A percentile compares a stretch with the other conserved stretches of the same genome.
Conservation (phyloP, 768 basidiomycete genomes). For the Mrakia gelida region DNA sequence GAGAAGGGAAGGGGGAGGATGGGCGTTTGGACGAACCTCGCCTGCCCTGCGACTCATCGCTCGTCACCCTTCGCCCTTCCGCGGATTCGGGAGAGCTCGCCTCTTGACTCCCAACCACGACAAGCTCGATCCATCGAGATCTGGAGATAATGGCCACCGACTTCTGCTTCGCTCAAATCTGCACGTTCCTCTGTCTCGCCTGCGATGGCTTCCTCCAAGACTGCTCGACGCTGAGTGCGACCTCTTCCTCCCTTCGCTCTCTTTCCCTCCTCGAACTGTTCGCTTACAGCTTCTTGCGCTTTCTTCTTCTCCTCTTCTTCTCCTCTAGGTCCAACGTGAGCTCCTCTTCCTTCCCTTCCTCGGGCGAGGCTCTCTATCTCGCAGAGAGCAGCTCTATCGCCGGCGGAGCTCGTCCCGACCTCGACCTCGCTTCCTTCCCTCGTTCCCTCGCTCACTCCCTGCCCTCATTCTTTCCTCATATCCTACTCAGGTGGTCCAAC, state of each 20-base stretch:
- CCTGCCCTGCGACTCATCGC: neutral
- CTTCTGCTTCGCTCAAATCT: neutral
- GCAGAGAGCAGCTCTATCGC: neutral
- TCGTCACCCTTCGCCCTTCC: neutral
- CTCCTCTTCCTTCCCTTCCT: neutral
- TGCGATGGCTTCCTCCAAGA: slow-evolving; percentile 10
- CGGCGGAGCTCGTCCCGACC: neutral
- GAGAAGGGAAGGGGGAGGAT: neutral
- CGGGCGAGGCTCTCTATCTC: neutral
- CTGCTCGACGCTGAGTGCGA: slow-evolving; percentile 10
- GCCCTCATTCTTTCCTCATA: neutral
- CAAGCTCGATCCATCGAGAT: no score
- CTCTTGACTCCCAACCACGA: neutral
- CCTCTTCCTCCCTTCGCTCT: neutral
- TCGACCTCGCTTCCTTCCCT: neutral
- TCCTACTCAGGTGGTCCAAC: neutral
- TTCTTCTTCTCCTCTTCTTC: neutral
- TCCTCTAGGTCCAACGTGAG: neutral
- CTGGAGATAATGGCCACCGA: neutral
- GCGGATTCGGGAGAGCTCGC: neutral
- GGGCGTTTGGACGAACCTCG: neutral
- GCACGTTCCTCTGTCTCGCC: slow-evolving; percentile 4
- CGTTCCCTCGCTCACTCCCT: neutral
- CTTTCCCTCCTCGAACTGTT: no score
- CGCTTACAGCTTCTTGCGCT: neutral